phyloP scores from a whole-genome alignment of 176 grass and related monocot genomes.

The Oryza rufipogon region DNA sequence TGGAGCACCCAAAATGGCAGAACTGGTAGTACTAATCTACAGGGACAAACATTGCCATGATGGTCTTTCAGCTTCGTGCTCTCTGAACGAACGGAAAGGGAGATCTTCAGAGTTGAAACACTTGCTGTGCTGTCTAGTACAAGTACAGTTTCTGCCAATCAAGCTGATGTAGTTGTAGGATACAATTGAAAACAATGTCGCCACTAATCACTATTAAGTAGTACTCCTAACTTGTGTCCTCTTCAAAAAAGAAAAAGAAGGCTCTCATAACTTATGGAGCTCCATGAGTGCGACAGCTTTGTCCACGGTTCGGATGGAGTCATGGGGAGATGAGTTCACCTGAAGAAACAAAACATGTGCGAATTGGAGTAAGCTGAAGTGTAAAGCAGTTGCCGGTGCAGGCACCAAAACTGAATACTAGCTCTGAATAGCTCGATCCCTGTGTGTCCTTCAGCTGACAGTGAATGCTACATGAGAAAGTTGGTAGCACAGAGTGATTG shows the following conservation, averaged over 20 bases:
- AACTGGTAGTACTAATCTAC: too few relatives aligned
- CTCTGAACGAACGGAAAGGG: neutral
- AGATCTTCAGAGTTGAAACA: neutral
- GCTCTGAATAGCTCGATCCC: neutral
- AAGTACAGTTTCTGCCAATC: neutral
- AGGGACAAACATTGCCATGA: too few relatives aligned
- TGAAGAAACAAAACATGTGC: neutral
- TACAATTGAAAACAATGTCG: neutral
- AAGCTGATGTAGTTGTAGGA: neutral
- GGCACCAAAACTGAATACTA: neutral
- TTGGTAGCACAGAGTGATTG: neutral
- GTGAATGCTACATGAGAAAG: slow-evolving; percentile 9
- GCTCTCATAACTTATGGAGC: neutral
- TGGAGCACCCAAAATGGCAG: neutral
- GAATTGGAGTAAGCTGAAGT: neutral
- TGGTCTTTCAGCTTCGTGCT: neutral
- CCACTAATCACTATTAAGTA: neutral
- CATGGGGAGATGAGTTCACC: neutral
- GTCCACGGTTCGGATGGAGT: neutral
- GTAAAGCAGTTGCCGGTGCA: neutral
- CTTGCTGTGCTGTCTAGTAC: neutral
- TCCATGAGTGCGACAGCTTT: neutral
- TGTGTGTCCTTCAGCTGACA: neutral
- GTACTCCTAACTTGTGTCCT: neutral
- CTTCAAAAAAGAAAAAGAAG: neutral